Base-by-base conservation (phyloP, 495 filamentous ascomycete species). In the Aspergillus olivimuriae region DNA sequence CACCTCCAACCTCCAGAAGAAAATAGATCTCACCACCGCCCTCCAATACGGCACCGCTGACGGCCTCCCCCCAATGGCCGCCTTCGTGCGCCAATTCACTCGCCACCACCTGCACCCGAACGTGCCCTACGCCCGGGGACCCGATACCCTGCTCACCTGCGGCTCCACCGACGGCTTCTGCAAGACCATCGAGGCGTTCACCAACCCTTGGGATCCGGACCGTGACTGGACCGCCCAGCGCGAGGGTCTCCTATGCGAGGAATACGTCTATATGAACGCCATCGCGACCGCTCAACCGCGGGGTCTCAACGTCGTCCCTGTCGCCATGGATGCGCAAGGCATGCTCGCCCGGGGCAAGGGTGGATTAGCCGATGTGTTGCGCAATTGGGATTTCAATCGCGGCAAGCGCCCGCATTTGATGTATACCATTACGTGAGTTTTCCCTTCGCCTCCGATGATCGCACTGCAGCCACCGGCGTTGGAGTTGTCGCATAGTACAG, bases 341-440 rank as follows among this genome's bases (percentile, higher is more conserved):
- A 91, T 95, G 86, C 48, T 71, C 22, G 61, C 70, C 0, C 56
- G 61, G 10, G 88, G 88, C 0, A 65, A 72, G 12, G 86, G 85
- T 10, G 84, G 87, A 4, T 67, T 97, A 44, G 72, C 77, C 19
- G 85, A 94, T 56, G 78, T 92, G 3, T 66, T 95, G 21, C 74
- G 78, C 32, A 86, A 84, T 50, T 95, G 89, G 90, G 84, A 96
- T 57, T 64, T 66, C 20, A 65, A 64, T 11, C 82, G 73, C 48
- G 89, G 89, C 0, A 80, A 77, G 50, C 70, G 84, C 35, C 91
- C 90, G 19, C 84, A 89, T 60, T 55, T 95, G 49, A 76, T 96
- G 75, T 96, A 95, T 51, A 94, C 87, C 12, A 83, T 97, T 35
- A 86, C 89, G 79, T 90, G 65, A 73, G 86, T 43, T 5, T n/a